Evolutionary conservation across 148 eudicot genomes (phyloP), one percentile per base, ranked within the genome.

Genomic region (Polygonum aviculare): DNA sequence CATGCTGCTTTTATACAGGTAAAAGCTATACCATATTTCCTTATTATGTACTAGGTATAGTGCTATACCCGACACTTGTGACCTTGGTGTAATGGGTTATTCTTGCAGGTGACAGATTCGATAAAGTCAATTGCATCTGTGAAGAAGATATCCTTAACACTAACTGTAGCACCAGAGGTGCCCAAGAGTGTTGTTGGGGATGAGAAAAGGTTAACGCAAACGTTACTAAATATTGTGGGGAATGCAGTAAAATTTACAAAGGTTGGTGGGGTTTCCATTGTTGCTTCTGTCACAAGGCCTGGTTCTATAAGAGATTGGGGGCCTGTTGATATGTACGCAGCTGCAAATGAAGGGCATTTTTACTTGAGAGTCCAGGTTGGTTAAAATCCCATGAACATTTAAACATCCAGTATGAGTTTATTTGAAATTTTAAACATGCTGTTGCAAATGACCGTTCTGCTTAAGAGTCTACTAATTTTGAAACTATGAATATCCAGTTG

Each of bases 161-260:
- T 94, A 52, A 82, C 82, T 65, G 72, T 88, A 81, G 85, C 89
- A 75, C 72, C 72, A 67, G 72, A 67, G 72, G 45, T 67, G 41
- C 72, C 72, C 15, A 38, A 36, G 21, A 36, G 36, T 81, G 98
- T 90, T 52, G 60, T 83, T 62, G 97, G 98, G 48, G 98, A 91
- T 80, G 98, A 90, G 80, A 88, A 90, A 78, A 87, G 97, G 76
- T 80, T 94, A 11, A 83, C 88, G 88, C 98, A 94, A 78, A 84
- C 90, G 50, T 73, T 94, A 65, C 78, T 94, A 78, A 88, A 84
- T 80, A 82, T 94, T 35, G 87, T 84, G 54, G 98, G 98, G 12
- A 91, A 94, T 84, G 93, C 98, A 75, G 93, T 94, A 47, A 94
- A 94, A 81, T 94, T 88, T 77, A 87, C 97, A 49, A 94, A 88